A percentile compares a stretch with the other conserved stretches of the same genome.
Conservation (phyloP, 1,284 basidiomycete genomes). For the Cerrena zonata region DNA sequence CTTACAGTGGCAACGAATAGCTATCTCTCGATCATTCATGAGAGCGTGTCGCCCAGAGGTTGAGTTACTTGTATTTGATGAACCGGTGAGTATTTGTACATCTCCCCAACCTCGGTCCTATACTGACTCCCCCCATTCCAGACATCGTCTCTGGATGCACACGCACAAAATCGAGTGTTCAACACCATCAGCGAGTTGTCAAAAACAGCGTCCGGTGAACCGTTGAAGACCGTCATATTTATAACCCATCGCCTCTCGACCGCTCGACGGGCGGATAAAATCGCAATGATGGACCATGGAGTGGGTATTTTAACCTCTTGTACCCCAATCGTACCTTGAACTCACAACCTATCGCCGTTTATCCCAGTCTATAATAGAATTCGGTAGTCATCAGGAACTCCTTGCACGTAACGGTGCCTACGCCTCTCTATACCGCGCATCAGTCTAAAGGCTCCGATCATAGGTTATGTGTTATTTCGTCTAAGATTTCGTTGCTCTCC, state of each 20-base stretch:
- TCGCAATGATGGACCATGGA: constrained; percentile 81
- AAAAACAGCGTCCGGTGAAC: constrained; percentile 45
- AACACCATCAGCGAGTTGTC: constrained; percentile 64
- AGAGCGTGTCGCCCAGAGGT: constrained; percentile 66
- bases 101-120: background rate
- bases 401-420: constrained; percentile 58
- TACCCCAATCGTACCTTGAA: constrained; percentile 2
- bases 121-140: constrained; percentile 22
- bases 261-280: constrained; percentile 72
- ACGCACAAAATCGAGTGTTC: constrained; percentile 74
- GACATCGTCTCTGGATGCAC: constrained; percentile 76
- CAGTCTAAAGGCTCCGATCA: constrained; percentile 50
- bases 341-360: background rate
- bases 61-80: constrained; percentile 75
- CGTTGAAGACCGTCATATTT: constrained; percentile 71
- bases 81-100: constrained; percentile 48
- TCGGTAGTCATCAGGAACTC: constrained; percentile 73
- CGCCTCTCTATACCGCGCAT: constrained; percentile 64
- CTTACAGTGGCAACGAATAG: constrained; percentile 76
- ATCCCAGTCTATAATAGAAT: constrained; percentile 66
- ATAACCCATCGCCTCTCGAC: constrained; percentile 80
- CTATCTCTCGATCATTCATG: constrained; percentile 80
- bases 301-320: constrained; percentile 35
- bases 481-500: too few relatives aligned
- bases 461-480: too few relatives aligned